These are phyloP conservation scores for Suhomyces prunicola DNA, from an alignment of 805 yeast species.

Conservation along the genomic window DNA sequence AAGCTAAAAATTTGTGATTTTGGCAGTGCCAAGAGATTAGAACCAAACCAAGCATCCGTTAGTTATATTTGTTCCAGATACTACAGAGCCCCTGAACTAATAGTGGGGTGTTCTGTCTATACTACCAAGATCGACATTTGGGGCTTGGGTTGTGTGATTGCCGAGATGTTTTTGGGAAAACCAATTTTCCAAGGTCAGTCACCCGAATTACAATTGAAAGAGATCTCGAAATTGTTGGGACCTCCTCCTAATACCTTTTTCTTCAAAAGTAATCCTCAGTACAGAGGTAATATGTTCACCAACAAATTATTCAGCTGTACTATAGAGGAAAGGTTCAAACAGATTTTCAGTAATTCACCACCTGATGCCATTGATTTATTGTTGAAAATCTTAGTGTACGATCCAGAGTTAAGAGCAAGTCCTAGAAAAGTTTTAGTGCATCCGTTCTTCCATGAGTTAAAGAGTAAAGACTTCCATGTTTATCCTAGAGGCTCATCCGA, in stretches of 20 bases:
- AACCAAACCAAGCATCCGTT: constrained; percentile 80
- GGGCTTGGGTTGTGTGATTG: constrained; percentile 96
- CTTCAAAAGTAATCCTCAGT: constrained; percentile 69
- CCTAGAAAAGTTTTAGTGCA: constrained; percentile 84
- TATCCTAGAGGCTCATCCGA: constrained; percentile 52
- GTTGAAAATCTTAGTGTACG: constrained; percentile 79
- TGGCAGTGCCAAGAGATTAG: constrained; percentile 80
- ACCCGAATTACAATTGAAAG: constrained; percentile 83
- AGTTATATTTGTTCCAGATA: constrained; percentile 95
- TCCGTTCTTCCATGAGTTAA: constrained; percentile 84
- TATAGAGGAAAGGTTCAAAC: constrained; percentile 46
- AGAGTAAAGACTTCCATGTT: constrained; percentile 51
- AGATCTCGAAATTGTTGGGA: constrained; percentile 86
- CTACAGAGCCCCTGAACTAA: constrained; percentile 93
- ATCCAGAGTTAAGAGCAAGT: constrained; percentile 77
- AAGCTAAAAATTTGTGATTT: constrained; percentile 77
- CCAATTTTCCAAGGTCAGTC: constrained; percentile 95
- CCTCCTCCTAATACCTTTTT: constrained; percentile 74
- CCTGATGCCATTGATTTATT: constrained; percentile 83
- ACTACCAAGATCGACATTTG: constrained; percentile 92
- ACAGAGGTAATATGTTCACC: constrained; percentile 71
- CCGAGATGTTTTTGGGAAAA: constrained; percentile 88
- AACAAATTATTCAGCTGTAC: constrained; percentile 58
- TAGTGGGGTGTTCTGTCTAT: constrained; percentile 85
- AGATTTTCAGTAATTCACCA: constrained; percentile 63